Conservation (phyloP, 1,284 basidiomycete genomes). For the Irpex rosettiformis region DNA sequence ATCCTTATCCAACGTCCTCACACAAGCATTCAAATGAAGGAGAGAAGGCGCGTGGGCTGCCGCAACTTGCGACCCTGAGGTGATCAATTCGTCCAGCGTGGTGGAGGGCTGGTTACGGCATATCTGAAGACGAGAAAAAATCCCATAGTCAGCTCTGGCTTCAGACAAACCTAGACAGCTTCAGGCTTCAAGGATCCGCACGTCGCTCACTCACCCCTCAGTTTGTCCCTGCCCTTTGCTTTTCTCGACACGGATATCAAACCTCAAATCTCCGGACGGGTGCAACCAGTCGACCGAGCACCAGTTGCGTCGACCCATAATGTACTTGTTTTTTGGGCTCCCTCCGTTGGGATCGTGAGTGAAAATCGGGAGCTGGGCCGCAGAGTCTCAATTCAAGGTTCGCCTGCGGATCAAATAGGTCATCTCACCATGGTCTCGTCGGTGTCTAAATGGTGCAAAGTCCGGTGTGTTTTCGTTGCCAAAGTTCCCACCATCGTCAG, state of each 20-base stretch:
- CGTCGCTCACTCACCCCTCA: conserved; percentile 63
- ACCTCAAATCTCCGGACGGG: conserved; percentile 67
- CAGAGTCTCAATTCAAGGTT: not conserved
- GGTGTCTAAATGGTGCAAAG: conserved; percentile 68
- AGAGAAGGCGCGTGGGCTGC: not conserved
- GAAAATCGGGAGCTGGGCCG: conserved; percentile 72
- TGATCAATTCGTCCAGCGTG: conserved; percentile 3
- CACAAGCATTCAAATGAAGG: not conserved
- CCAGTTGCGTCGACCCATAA: conserved; percentile 92
- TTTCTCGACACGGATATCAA: conserved; percentile 87
- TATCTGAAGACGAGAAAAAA: conserved; percentile 35
- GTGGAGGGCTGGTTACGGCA: conserved; percentile 18
- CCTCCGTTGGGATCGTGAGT: conserved; percentile 74
- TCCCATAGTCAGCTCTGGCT: not conserved
- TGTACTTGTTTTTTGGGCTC: conserved; percentile 63
- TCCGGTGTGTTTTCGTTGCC: conserved; percentile 81
- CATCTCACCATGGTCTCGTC: conserved; percentile 81
- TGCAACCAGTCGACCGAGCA: conserved; percentile 69
- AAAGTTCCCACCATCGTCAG: conserved; percentile 80
- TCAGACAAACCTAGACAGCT: not conserved
- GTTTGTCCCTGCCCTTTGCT: conserved; percentile 78
- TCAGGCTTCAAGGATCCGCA: not conserved
- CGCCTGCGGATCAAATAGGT: not conserved
- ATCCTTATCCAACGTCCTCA: not conserved
- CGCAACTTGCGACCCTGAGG: not conserved